These are phyloP conservation scores for Closterium sp. DNA, from an alignment of 139 green algal genomes.

Conservation along the genomic window DNA sequence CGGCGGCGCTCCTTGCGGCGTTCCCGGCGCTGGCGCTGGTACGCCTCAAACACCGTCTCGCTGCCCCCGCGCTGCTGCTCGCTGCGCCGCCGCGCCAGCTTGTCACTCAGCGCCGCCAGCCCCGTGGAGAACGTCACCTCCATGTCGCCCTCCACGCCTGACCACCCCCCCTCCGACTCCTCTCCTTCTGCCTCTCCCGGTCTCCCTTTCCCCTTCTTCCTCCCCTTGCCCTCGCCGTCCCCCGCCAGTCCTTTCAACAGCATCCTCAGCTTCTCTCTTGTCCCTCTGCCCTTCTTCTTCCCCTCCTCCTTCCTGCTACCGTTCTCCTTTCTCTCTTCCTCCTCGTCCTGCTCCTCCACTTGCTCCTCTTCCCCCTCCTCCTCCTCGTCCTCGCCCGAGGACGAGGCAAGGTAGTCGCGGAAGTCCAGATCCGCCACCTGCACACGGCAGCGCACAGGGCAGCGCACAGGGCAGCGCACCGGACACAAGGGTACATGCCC, in stretches of 20 bases:
- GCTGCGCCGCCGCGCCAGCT: slow-evolving; percentile 67
- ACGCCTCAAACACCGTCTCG: slow-evolving; percentile 84
- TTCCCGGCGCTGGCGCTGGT: slow-evolving; percentile 61
- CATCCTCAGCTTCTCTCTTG: slow-evolving; percentile 6
- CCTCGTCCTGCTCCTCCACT: slow-evolving; percentile 13
- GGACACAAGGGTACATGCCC: too few species aligned
- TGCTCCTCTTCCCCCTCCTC: slow-evolving; percentile 33
- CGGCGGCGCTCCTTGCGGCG: slow-evolving; percentile 34
- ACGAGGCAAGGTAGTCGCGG: slow-evolving; percentile 71
- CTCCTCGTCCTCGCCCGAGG: slow-evolving; percentile 16
- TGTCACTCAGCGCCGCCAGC: slow-evolving; percentile 73
- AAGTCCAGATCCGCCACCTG: slow-evolving; percentile 89
- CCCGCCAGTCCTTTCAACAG: slow-evolving; percentile 21
- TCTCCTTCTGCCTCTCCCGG: not conserved
- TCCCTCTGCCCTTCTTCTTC: slow-evolving; percentile 29
- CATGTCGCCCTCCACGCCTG: slow-evolving; percentile 59
- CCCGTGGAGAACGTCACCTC: slow-evolving; percentile 65
- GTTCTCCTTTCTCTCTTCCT: not conserved
- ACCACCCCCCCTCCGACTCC: slow-evolving; percentile 24
- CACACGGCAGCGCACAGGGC: not conserved
- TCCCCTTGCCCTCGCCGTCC: not conserved
- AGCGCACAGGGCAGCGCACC: not conserved
- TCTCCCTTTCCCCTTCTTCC: slow-evolving; percentile 2
- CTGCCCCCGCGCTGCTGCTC: slow-evolving; percentile 54
- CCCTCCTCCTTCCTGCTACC: slow-evolving; percentile 1